Evolutionary conservation across 352 stramenopile species (phyloP).

Genomic region (Phytophthora gonapodyides): DNA sequence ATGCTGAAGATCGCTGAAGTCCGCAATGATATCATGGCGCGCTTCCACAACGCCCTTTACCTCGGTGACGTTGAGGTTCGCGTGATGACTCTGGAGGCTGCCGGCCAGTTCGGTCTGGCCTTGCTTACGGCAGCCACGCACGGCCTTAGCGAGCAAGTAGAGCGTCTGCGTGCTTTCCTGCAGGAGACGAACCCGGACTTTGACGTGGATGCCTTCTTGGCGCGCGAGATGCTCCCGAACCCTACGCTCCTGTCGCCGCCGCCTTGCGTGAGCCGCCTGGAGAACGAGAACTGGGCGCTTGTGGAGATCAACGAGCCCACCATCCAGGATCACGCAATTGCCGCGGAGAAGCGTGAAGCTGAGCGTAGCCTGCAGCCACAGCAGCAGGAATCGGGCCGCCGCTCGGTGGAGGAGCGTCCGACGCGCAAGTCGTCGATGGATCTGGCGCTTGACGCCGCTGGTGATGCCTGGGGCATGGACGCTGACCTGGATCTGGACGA

Average conservation of each 20-base stretch:
- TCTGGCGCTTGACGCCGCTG: slow-evolving; percentile 69
- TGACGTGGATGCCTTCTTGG: slow-evolving; percentile 67
- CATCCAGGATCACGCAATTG: slow-evolving; percentile 82
- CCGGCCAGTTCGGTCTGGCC: slow-evolving; percentile 95
- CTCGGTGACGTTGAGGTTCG: slow-evolving; percentile 96
- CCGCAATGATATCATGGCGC: slow-evolving; percentile 97
- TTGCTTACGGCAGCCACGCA: slow-evolving; percentile 97
- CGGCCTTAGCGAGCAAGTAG: slow-evolving; percentile 94
- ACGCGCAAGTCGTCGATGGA: slow-evolving; percentile 75
- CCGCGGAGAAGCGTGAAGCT: slow-evolving; percentile 78
- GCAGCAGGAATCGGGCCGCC: slow-evolving; percentile 33
- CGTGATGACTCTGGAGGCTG: slow-evolving; percentile 95
- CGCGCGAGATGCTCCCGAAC: slow-evolving; percentile 63
- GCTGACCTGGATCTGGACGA: slow-evolving; percentile 89
- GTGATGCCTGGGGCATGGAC: slow-evolving; percentile 81
- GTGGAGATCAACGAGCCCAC: slow-evolving; percentile 94
- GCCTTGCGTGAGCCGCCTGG: slow-evolving; percentile 91
- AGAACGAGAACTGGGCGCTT: slow-evolving; percentile 98
- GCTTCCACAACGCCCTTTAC: slow-evolving; percentile 99
- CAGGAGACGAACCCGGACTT: slow-evolving; percentile 90
- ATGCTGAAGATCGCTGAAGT: slow-evolving; percentile 99
- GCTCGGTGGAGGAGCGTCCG: slow-evolving; percentile 49
- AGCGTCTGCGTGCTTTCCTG: slow-evolving; percentile 92
- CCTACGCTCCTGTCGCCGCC: slow-evolving; percentile 93
- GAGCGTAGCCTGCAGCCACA: slow-evolving; percentile 72